Percentiles rank a stretch among this genome's conserved stretches.
Conservation (phyloP, 495 filamentous ascomycete species). For the Trichoderma virens region DNA sequence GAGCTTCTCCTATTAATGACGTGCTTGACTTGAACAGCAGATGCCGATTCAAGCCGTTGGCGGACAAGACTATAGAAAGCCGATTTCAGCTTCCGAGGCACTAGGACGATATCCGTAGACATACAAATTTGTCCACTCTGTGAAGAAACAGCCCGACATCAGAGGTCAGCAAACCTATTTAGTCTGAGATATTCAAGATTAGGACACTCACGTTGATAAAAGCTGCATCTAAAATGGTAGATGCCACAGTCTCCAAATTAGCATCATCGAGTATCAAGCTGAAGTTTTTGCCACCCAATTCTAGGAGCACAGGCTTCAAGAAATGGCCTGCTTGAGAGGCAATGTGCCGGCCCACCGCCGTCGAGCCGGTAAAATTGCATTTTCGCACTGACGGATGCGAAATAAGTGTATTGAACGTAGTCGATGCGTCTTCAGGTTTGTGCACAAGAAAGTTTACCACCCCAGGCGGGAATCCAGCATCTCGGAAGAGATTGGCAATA, state of each 20-base stretch:
- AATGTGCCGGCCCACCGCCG: slow-evolving; percentile 20
- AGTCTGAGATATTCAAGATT: not conserved
- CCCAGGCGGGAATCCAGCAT: slow-evolving; percentile 42
- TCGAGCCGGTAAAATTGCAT: slow-evolving; percentile 28
- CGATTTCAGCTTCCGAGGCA: slow-evolving; percentile 2
- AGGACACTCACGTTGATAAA: not conserved
- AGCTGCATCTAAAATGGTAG: not conserved
- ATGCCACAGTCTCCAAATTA: slow-evolving; percentile 19
- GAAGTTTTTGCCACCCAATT: slow-evolving; percentile 22
- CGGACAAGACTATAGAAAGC: not conserved
- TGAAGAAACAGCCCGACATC: not conserved
- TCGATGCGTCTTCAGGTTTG: slow-evolving; percentile 35
- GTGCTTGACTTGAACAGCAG: not conserved
- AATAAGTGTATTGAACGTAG: slow-evolving; percentile 38
- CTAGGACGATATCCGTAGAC: slow-evolving; percentile 23
- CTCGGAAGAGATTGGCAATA: slow-evolving; percentile 22
- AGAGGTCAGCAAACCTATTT: no score
- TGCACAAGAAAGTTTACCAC: slow-evolving; percentile 41
- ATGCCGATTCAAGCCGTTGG: not conserved
- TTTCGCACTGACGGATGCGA: slow-evolving; percentile 35
- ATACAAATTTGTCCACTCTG: slow-evolving; percentile 24
- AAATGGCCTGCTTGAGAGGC: slow-evolving; percentile 38
- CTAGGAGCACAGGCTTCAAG: slow-evolving; percentile 45
- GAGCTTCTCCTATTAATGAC: not conserved
- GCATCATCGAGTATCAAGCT: slow-evolving; percentile 22